Evolutionary conservation across 106 monocot genomes (phyloP).

Genomic region (Dendrobium chrysotoxum): DNA sequence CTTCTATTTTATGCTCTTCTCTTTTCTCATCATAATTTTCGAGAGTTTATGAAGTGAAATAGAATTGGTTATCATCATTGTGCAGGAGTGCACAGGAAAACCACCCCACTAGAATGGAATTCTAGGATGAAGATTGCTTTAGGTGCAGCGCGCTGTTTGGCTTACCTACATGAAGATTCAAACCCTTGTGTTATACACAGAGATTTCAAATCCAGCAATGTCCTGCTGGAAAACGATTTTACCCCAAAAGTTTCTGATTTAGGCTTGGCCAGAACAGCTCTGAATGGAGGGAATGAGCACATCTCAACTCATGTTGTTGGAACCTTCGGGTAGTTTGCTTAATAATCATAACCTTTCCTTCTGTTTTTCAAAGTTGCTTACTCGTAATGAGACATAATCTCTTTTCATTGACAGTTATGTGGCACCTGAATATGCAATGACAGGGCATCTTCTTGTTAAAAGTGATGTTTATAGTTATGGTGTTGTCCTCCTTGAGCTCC

Average conservation of each 20-base stretch:
- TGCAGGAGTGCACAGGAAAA: slow-evolving; percentile 27
- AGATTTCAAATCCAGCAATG: slow-evolving; percentile 56
- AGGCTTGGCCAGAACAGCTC: slow-evolving; percentile 43
- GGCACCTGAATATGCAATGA: slow-evolving; percentile 62
- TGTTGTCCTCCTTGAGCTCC: slow-evolving; percentile 56
- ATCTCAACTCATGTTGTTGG: slow-evolving; percentile 52
- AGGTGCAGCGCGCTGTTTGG: slow-evolving; percentile 48
- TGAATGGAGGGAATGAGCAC: slow-evolving; percentile 31
- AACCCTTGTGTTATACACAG: slow-evolving; percentile 54
- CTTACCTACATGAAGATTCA: slow-evolving; percentile 55
- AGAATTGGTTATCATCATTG: neutral
- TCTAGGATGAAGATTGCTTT: slow-evolving; percentile 47
- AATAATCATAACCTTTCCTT: neutral
- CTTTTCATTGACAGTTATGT: slow-evolving; percentile 31
- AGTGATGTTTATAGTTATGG: slow-evolving; percentile 62
- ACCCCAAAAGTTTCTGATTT: slow-evolving; percentile 53
- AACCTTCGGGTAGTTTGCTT: slow-evolving; percentile 35
- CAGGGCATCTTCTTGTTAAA: slow-evolving; percentile 53
- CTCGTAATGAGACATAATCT: neutral
- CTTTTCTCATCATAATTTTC: too few relatives aligned
- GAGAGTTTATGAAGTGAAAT: neutral
- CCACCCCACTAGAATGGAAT: slow-evolving; percentile 30
- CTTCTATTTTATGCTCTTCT: too few relatives aligned
- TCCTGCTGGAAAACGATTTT: slow-evolving; percentile 44
- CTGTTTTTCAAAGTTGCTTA: neutral